Conservation (phyloP, 1,284 basidiomycete genomes). For the Sanghuangporus weigelae region DNA sequence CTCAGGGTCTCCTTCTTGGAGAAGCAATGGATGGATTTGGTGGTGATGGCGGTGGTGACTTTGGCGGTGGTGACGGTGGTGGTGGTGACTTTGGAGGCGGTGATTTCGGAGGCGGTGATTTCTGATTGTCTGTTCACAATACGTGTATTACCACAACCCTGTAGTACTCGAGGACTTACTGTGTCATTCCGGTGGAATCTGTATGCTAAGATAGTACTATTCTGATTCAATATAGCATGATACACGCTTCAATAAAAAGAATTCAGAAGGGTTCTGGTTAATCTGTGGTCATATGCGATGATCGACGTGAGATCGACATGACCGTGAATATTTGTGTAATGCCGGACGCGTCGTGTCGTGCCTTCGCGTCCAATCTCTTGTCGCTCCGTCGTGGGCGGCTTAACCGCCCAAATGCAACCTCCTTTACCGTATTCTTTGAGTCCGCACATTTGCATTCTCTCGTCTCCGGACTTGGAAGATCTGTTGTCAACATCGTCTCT, state of each 20-base stretch:
- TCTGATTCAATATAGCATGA: not conserved
- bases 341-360: not conserved
- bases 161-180: not conserved
- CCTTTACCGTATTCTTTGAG: constrained; percentile 65
- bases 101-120: constrained; percentile 22
- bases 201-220: not conserved
- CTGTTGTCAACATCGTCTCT: constrained; percentile 52
- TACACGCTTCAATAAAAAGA: not conserved
- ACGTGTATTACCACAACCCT: not conserved
- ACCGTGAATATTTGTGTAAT: not conserved
- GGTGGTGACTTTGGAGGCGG: constrained; percentile 26
- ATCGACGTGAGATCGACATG: not conserved
- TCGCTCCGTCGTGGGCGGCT: not conserved
- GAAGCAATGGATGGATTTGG: constrained; percentile 31
- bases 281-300: not conserved
- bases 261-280: not conserved
- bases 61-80: constrained; percentile 21
- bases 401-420: constrained; percentile 33
- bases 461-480: constrained; percentile 62
- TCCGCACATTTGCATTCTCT: constrained; percentile 69
- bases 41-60: constrained; percentile 25
- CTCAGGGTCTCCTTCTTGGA: constrained; percentile 46
- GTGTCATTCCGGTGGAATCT: not conserved
- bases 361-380: not conserved
- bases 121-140: constrained; percentile 16